Base-by-base conservation (phyloP, 768 basidiomycete species). In the Mycena polygramma region DNA sequence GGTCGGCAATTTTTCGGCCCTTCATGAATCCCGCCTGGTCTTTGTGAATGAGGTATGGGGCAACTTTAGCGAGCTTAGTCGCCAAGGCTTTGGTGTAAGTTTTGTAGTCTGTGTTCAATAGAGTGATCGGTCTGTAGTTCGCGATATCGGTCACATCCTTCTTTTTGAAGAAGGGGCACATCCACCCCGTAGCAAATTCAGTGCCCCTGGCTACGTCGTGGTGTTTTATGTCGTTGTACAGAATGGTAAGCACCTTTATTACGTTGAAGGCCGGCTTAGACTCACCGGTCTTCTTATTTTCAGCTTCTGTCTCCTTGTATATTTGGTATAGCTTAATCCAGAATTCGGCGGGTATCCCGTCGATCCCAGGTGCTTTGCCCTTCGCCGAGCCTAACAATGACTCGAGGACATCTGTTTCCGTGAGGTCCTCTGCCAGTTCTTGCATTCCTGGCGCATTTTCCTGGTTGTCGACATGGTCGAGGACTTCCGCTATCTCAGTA, bases 11-110 rank as follows among this genome's bases (percentile, higher is more conserved):
- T 6, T 35, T 43, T 1, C 71, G 36, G 0, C 71, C 71, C 10
- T 64, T 74, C 0, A 82, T 55, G 8, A 82, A 81, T 0, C 79
- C 79, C 15, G 55, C 55, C 20, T 57, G 55, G n/a, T 57, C 55
- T 14, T 14, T 39, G n/a, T 57, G 55, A 7, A 57, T 57, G 5
- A 57, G 55, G 55, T 39, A 13, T 20, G 55, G 55, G 1, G 55
- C 55, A 1, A 57, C 36, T 22, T 6, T 22, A 9, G 55, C 35
- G 3, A 57, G 39, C 15, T 57, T 57, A 3, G 20, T 9, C 1
- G 20, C 13, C 14, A 57, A 19, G 1, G n/a, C 36, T 41, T 57
- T 57, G 3, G 55, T 57, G n/a, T 41, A 57, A 1, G 35, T 20
- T 26, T 57, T 57, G n/a, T 57, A 57, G 55, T 57, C 55, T 13